phyloP scores from a whole-genome alignment of 139 green algal genomes.

The Limnomonas spitsbergensis region DNA sequence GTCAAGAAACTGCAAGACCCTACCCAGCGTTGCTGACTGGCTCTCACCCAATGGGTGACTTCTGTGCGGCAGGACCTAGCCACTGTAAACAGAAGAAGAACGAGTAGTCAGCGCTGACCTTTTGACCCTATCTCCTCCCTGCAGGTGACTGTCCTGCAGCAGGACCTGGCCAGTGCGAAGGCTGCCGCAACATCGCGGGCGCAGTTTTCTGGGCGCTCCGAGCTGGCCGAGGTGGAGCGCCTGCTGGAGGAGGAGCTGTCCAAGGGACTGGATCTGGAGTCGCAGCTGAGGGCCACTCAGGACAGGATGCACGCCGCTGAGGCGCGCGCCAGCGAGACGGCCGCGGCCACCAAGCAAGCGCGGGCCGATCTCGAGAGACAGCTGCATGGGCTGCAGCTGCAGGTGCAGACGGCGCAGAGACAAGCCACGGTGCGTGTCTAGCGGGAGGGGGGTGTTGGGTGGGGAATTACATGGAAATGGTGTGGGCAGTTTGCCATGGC shows the following conservation, averaged over 20 bases:
- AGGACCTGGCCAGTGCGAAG: background rate
- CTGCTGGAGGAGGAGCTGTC: slow-evolving; percentile 9
- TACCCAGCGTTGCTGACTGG: too few species aligned
- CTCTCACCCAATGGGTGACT: too few species aligned
- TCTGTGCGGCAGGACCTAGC: too few species aligned
- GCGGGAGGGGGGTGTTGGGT: background rate
- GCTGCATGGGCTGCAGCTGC: background rate
- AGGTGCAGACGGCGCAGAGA: background rate
- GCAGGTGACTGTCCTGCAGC: slow-evolving; percentile 1
- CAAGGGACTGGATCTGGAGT: slow-evolving; percentile 14
- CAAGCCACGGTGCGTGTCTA: background rate
- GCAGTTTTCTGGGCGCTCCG: background rate
- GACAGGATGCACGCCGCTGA: background rate
- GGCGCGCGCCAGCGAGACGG: background rate
- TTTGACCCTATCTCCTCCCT: too few species aligned
- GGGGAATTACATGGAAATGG: too few species aligned
- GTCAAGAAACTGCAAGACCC: too few species aligned
- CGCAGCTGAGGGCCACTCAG: background rate
- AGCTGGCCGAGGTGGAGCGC: background rate
- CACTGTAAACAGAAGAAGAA: too few species aligned
- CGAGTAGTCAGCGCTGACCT: too few species aligned
- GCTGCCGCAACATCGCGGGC: background rate
- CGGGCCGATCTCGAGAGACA: background rate
- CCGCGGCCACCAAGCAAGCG: background rate
- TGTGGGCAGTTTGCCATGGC: too few species aligned